These are phyloP conservation scores for Mortierella sp. DNA, from an alignment of 371 early-diverging fungal genomes.

Conservation along the genomic window DNA sequence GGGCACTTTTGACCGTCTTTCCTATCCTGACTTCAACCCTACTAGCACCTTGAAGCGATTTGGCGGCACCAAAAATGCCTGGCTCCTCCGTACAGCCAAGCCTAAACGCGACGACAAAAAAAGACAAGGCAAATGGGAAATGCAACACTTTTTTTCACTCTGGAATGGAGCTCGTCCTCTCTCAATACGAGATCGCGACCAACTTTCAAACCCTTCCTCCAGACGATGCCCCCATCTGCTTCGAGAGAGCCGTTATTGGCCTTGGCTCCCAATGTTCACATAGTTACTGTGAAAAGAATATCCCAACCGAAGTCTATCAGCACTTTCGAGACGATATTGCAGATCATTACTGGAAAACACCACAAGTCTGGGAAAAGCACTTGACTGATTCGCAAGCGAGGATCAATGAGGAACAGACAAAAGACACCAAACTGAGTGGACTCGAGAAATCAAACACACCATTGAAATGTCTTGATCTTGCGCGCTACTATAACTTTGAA, in stretches of 20 bases:
- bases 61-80: conserved; percentile 34
- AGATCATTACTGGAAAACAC: conserved; percentile 22
- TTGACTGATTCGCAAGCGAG: conserved; percentile 2
- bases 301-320: conserved; percentile 53
- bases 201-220: conserved; percentile 50
- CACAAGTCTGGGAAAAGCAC: conserved; percentile 12
- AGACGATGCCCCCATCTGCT: conserved; percentile 57
- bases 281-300: conserved; percentile 56
- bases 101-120: conserved; percentile 13
- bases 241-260: conserved; percentile 59
- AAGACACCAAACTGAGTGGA: background rate
- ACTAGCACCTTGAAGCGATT: conserved; percentile 56
- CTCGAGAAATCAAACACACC: background rate
- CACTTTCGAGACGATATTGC: conserved; percentile 47
- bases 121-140: conserved; percentile 38
- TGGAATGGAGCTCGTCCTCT: conserved; percentile 56
- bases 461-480: conserved; percentile 20
- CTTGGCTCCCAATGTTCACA: conserved; percentile 59
- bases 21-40: background rate
- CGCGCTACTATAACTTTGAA: conserved; percentile 42
- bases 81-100: conserved; percentile 52
- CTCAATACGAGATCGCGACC: conserved; percentile 37
- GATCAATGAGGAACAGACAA: conserved; percentile 19
- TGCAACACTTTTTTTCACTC: conserved; percentile 38
- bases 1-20: background rate